phyloP scores from a whole-genome alignment of 225 moss, liverwort and hornwort species.

The Lunularia cruciata region DNA sequence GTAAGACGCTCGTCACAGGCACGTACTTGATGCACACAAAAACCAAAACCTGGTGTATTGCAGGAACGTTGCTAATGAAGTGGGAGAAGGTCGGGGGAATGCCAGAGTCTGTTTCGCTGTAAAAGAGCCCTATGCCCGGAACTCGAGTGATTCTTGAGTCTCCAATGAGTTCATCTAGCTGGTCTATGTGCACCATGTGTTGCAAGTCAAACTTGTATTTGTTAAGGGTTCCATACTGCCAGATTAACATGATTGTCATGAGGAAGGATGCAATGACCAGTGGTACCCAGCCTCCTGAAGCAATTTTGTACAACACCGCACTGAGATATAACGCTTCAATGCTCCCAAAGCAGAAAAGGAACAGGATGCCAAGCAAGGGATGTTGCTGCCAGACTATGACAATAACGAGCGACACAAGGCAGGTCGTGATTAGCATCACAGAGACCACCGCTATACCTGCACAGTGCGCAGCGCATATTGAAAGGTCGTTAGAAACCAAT shows the following conservation, averaged over 20 bases:
- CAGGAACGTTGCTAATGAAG: slow-evolving; percentile 43
- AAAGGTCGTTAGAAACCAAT: too few species aligned
- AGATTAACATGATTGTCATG: slow-evolving; percentile 41
- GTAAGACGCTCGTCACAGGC: slow-evolving; percentile 34
- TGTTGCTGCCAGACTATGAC: slow-evolving; percentile 64
- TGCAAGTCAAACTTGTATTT: slow-evolving; percentile 43
- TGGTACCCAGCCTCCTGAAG: slow-evolving; percentile 80
- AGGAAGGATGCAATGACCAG: slow-evolving; percentile 45
- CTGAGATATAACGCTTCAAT: slow-evolving; percentile 64
- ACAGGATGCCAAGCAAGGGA: slow-evolving; percentile 36
- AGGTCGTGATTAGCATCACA: slow-evolving; percentile 90
- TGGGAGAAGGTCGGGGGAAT: slow-evolving; percentile 43
- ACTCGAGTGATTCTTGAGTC: slow-evolving; percentile 31
- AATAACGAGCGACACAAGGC: slow-evolving; percentile 66
- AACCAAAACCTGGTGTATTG: slow-evolving; percentile 42
- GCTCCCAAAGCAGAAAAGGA: slow-evolving; percentile 51
- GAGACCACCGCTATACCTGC: slow-evolving; percentile 83
- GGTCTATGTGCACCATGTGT: slow-evolving; percentile 36
- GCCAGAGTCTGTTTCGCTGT: slow-evolving; percentile 35
- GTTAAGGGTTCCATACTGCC: slow-evolving; percentile 42
- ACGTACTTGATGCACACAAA: slow-evolving; percentile 43
- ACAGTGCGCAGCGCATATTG: too few species aligned
- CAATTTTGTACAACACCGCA: slow-evolving; percentile 62
- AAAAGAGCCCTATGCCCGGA: slow-evolving; percentile 44
- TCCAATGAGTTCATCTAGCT: slow-evolving; percentile 30